A percentile compares a stretch with the other conserved stretches of the same genome.
phyloP scores from a whole-genome alignment of 2,329 filamentous ascomycete genomes.

The Talaromyces amestolkiae region DNA sequence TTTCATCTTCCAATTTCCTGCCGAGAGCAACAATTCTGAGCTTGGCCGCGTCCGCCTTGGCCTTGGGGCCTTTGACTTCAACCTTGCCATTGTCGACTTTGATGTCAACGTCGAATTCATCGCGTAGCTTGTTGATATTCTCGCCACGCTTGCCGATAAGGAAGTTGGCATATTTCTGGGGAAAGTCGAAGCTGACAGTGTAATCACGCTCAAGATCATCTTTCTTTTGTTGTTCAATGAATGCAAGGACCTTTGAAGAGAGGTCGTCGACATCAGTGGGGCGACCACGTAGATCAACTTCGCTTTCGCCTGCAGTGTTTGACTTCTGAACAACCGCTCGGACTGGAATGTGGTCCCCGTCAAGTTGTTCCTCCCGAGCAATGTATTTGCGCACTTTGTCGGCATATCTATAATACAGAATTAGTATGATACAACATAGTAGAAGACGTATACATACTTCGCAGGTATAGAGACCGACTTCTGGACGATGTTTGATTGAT shows the following conservation, averaged over 20 bases:
- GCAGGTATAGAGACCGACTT: slow-evolving; percentile 54
- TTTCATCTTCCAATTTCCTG: slow-evolving; percentile 86
- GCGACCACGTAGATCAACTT: slow-evolving; percentile 74
- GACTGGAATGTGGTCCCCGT: slow-evolving; percentile 55
- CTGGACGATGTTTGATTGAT: slow-evolving; percentile 55
- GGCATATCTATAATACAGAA: slow-evolving; percentile 48
- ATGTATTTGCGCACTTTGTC: slow-evolving; percentile 63
- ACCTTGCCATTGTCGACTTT: slow-evolving; percentile 93
- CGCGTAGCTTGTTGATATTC: slow-evolving; percentile 66
- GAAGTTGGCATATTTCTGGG: slow-evolving; percentile 90
- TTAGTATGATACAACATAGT: neutral
- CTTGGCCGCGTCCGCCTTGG: slow-evolving; percentile 86
- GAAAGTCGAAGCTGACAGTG: slow-evolving; percentile 84
- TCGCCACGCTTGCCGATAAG: slow-evolving; percentile 66
- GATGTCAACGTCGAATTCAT: slow-evolving; percentile 71
- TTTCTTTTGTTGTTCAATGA: slow-evolving; percentile 82
- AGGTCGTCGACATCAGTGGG: slow-evolving; percentile 69
- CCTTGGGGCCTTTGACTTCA: slow-evolving; percentile 91
- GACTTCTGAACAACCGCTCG: slow-evolving; percentile 50
- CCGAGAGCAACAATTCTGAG: slow-evolving; percentile 74
- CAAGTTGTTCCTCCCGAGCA: slow-evolving; percentile 54
- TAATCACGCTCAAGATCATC: slow-evolving; percentile 93
- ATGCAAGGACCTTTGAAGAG: slow-evolving; percentile 68
- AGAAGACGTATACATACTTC: slow-evolving; percentile 40
- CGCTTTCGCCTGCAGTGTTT: slow-evolving; percentile 47